Evolutionary conservation across 495 filamentous ascomycete genomes (phyloP), one percentile per base, ranked within the genome.

Genomic region (Trichoderma virens): DNA sequence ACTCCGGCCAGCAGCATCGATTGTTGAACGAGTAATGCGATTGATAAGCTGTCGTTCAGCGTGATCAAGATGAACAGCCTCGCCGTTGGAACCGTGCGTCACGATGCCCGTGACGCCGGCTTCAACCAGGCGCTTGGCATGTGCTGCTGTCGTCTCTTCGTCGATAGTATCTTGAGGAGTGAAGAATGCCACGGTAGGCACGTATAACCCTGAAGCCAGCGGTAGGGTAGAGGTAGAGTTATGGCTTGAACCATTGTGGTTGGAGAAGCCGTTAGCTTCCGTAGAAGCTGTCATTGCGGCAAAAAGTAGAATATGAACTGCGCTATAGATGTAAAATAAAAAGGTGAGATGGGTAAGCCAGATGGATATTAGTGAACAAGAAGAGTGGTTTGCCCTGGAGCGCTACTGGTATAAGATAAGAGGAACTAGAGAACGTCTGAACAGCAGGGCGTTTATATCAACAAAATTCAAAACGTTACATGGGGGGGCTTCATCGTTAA

Each of bases 41-140:
- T 90, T 94, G 65, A 95, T 83, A 63, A 82, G 73, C 56, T 82
- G 83, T 59, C 90, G 85, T 71, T 93, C 90, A 20, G 82, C 75
- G 38, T 85, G 85, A 59, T 87, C 86, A 28, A 93, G 78, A 70
- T 93, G 90, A 4, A 92, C 89, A 2, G 90, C 90, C 76, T 94
- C 92, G 70, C 92, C 92, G 72, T 95, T 97, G 73, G 89, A 93
- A 31, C 91, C 91, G 73, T 93, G 90, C 8, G 88, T 86, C 56
- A 90, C 85, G 51, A 95, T 80, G 51, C 90, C 91, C 43, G 85
- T 78, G 30, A 92, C 83, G 59, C 90, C 90, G 18, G 88, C 84
- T 51, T 83, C 72, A 35, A 87, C 86, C 3, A 95, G 86, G 65
- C 87, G 86, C 28, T 86, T 80, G 18, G 89, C 85, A 71, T 95